These are phyloP conservation scores for Melastoma candidum DNA, from an alignment of 441 rosid genomes.

Conservation along the genomic window DNA sequence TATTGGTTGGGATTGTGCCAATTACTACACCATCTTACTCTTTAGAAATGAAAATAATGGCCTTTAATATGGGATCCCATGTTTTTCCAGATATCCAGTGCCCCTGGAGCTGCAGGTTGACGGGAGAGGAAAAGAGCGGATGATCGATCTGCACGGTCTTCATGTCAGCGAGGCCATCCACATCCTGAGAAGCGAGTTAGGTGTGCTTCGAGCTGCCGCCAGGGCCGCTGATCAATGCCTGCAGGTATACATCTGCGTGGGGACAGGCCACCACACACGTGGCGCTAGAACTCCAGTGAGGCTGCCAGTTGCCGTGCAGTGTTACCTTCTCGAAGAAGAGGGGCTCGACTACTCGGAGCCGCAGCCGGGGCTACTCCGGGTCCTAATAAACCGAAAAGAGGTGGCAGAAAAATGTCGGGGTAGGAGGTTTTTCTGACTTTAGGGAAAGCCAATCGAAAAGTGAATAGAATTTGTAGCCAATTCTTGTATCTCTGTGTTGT, in stretches of 20 bases:
- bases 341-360: conserved; percentile 81
- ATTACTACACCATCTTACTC: background rate
- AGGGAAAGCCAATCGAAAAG: conserved; percentile 18
- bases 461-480: conserved; percentile 24
- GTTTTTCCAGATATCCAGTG: conserved; percentile 56
- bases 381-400: conserved; percentile 54
- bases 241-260: conserved; percentile 87
- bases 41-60: background rate
- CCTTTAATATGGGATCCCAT: background rate
- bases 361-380: conserved; percentile 89
- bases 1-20: no score
- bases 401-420: conserved; percentile 18
- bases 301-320: conserved; percentile 88
- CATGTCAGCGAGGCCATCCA: conserved; percentile 87
- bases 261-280: conserved; percentile 90
- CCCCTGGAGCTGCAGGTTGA: conserved; percentile 43
- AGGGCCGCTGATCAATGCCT: conserved; percentile 69
- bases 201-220: conserved; percentile 64
- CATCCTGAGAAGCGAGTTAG: conserved; percentile 72
- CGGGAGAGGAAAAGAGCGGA: conserved; percentile 68
- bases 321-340: conserved; percentile 86
- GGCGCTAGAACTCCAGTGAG: conserved; percentile 86
- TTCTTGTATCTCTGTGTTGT: conserved; percentile 23
- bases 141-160: conserved; percentile 94
- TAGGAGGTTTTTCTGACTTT: conserved; percentile 27